Evolutionary conservation across 768 basidiomycete species (phyloP), one percentile per base, ranked within the genome.

Genomic region (Boletus coccyginus): DNA sequence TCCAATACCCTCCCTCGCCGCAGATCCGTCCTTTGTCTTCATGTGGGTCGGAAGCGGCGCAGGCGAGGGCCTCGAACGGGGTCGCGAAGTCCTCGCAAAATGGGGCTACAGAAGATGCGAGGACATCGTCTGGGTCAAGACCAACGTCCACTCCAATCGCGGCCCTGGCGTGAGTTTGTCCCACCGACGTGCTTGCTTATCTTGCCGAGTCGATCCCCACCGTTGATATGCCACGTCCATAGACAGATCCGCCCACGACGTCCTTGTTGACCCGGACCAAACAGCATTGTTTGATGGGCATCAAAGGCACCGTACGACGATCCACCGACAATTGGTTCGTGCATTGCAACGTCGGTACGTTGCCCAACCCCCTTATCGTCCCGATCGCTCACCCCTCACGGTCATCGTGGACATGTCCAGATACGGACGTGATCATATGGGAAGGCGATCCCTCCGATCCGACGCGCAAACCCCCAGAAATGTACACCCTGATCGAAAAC

Each of bases 61-160:
- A 7, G 86, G 88, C 4, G 92, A 92, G 47, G 97, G 94, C 0
- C 78, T 99, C 31, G 97, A 99, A 69, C 80, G 88, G 35, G 97
- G 97, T 0, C 76, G 95, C 35, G 96, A 98, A 70, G 77, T 95
- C 29, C 80, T 99, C 39, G 90, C 87, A 2, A 89, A 85, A 71
- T 99, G 96, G 95, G 97, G 96, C 5, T 96, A 94, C 68, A 77
- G 94, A 42, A 74, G 97, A 49, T 97, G 94, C 65, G 97, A 99
- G 66, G 97, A 99, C 68, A 91, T 99, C n/a, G 92, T 97, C 6
- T 98, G 94, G 95, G 88, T 97, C 53, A 94, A 93, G 75, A 95
- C 93, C 45, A 99, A 98, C 69, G 81, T 80, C 56, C 78, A 73
- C 21, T 79, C 75, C 24, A 89, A 90, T 68, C 77, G 77, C 16